Base-by-base conservation (phyloP, 2,329 filamentous ascomycete genomes). In the Chalaropsis ovoidea region DNA sequence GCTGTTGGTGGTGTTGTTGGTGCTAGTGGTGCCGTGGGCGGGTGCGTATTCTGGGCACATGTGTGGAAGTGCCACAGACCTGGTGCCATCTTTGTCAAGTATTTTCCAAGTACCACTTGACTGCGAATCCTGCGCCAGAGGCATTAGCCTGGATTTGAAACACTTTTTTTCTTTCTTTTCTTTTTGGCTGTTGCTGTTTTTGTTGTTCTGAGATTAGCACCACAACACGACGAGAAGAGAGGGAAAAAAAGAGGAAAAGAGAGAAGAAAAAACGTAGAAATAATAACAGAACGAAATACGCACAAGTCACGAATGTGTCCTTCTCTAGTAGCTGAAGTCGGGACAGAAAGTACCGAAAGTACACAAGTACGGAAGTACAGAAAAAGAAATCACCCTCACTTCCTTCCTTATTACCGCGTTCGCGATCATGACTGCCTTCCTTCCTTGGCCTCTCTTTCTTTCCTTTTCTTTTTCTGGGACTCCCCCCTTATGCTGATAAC, bases 111-210 rank as follows among this genome's bases (percentile, higher is more conserved):
- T 56, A 56, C 52, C 52, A 15, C 22, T 27, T 56, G 24, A 7
- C 27, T 22, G 24, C 52, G 17, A 19, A 56, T 56, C 52, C 52
- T 56, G n/a, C 52, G 13, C 3, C 52, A 31, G 4, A 56, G 24
- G 27, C 52, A 31, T 56, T 56, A 35, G 52, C 52, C 13, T 56
- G 52, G 13, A 56, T 56, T 56, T 56, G 52, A 56, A 56, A 56
- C 52, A 19, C 19, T 19, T 49, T 47, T 47, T 17, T 17, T 19
- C 22, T 17, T 47, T 47, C 17, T 19, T 47, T 17, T 47, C 22
- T 54, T 54, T 54, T 31, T 56, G 52, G 52, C 7, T 31, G 22
- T 35, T 56, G 52, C 52, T 56, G 22, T 56, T 56, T 56, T n/a
- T 43, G 3, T 43, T 43, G 7, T 56, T 11, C 31, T 56, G 22